Evolutionary conservation across 2,329 filamentous ascomycete genomes (phyloP).

Genomic region (Chaetomium globosum): DNA sequence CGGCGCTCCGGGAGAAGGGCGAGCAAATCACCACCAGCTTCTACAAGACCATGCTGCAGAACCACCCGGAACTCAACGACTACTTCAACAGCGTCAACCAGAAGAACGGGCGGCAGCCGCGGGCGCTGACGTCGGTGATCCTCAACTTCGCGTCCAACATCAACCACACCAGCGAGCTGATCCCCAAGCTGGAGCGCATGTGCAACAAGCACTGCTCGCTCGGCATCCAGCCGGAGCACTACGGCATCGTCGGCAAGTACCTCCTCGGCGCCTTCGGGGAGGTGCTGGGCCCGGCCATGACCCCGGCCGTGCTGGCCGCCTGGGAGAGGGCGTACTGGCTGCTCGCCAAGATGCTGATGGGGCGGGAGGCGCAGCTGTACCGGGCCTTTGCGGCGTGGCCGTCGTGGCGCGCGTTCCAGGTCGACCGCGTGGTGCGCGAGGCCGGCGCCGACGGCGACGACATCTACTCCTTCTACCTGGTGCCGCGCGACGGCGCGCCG

Average conservation of each 20-base stretch:
- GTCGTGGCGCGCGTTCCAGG: slow-evolving; percentile 67
- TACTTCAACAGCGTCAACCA: slow-evolving; percentile 72
- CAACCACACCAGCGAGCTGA: slow-evolving; percentile 60
- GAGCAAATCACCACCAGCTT: slow-evolving; percentile 70
- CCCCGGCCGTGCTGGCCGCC: slow-evolving; percentile 63
- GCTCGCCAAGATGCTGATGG: slow-evolving; percentile 72
- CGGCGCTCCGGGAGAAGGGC: slow-evolving; percentile 68
- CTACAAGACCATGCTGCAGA: slow-evolving; percentile 68
- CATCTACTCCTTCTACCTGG: slow-evolving; percentile 71
- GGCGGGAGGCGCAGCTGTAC: slow-evolving; percentile 66
- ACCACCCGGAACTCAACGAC: slow-evolving; percentile 67
- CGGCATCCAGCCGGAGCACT: slow-evolving; percentile 68
- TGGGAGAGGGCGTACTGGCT: slow-evolving; percentile 75
- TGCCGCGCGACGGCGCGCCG: slow-evolving; percentile 61
- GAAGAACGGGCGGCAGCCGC: slow-evolving; percentile 62
- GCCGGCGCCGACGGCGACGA: slow-evolving; percentile 51
- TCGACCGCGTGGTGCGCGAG: slow-evolving; percentile 66
- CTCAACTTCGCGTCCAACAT: slow-evolving; percentile 73
- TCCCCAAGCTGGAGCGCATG: slow-evolving; percentile 57
- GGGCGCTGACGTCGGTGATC: slow-evolving; percentile 64
- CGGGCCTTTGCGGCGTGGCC: slow-evolving; percentile 63
- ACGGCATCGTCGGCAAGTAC: slow-evolving; percentile 69
- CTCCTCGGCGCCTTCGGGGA: slow-evolving; percentile 68
- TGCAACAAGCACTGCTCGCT: slow-evolving; percentile 76
- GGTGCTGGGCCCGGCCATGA: slow-evolving; percentile 68